phyloP scores from a whole-genome alignment of 352 stramenopile species.

The Globisporangium sylvaticum region DNA sequence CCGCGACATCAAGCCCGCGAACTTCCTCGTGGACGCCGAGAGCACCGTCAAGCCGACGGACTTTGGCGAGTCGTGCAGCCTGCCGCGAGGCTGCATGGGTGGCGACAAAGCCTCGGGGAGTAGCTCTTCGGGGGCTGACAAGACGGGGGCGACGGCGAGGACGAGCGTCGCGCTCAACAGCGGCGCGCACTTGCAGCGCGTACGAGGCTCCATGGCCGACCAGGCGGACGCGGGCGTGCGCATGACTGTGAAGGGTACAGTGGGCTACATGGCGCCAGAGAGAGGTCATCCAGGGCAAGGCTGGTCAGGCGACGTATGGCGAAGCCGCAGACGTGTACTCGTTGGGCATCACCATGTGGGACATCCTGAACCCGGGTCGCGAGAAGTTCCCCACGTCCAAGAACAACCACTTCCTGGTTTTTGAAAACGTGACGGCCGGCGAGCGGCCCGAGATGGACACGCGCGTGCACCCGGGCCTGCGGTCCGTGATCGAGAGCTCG shows the following conservation, averaged over 20 bases:
- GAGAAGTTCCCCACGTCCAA: slow-evolving; percentile 44
- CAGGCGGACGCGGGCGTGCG: slow-evolving; percentile 3
- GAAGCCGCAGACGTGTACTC: slow-evolving; percentile 72
- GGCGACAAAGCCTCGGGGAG: slow-evolving; percentile 20
- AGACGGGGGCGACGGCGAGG: slow-evolving; percentile 18
- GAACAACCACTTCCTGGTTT: slow-evolving; percentile 62
- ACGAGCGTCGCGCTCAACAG: slow-evolving; percentile 32
- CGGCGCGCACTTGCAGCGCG: slow-evolving; percentile 27
- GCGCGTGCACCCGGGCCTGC: slow-evolving; percentile 30
- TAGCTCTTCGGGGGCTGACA: slow-evolving; percentile 1
- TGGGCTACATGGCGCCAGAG: slow-evolving; percentile 80
- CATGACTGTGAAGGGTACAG: slow-evolving; percentile 65
- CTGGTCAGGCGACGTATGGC: slow-evolving; percentile 44
- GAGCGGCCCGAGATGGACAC: slow-evolving; percentile 39
- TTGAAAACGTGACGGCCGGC: slow-evolving; percentile 44
- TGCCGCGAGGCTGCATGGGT: slow-evolving; percentile 31
- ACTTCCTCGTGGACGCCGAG: slow-evolving; percentile 68
- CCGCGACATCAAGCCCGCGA: slow-evolving; percentile 71
- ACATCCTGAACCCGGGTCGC: slow-evolving; percentile 50
- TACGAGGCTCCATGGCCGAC: slow-evolving; percentile 20
- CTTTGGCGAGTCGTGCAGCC: slow-evolving; percentile 62
- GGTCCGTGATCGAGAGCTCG: slow-evolving; percentile 35
- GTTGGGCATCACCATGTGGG: slow-evolving; percentile 74
- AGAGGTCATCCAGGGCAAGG: slow-evolving; percentile 67
- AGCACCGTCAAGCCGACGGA: slow-evolving; percentile 62